Conservation (phyloP, 768 basidiomycete species). For the Boletus insuetus region DNA sequence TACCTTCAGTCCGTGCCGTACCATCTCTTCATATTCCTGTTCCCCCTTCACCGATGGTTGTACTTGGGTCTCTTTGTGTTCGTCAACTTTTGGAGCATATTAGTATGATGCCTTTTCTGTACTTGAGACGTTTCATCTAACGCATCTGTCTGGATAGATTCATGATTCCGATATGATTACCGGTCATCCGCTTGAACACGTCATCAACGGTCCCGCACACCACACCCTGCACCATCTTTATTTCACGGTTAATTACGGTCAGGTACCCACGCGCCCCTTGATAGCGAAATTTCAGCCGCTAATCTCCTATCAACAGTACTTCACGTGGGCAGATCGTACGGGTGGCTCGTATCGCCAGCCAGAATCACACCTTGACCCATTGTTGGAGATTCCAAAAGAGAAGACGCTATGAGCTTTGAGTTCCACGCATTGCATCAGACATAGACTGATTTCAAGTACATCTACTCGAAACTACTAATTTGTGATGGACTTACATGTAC, state of each 20-base stretch:
- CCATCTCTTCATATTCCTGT: conserved; percentile 85
- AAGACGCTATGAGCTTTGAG: conserved; percentile 17
- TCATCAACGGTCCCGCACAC: conserved; percentile 98
- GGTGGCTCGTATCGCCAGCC: conserved; percentile 91
- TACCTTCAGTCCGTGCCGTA: conserved; percentile 94
- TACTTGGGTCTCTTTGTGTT: conserved; percentile 87
- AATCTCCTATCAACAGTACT: conserved; percentile 63
- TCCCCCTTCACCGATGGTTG: conserved; percentile 83
- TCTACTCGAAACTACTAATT: conserved; percentile 20
- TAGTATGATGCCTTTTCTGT: conserved; percentile 47
- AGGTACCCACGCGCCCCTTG: conserved; percentile 48
- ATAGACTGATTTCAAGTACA: conserved; percentile 14
- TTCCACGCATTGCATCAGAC: neutral
- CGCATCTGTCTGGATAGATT: conserved; percentile 52
- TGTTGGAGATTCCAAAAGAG: conserved; percentile 53
- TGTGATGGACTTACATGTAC: conserved; percentile 3
- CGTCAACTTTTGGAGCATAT: conserved; percentile 93
- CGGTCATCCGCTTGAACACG: conserved; percentile 78
- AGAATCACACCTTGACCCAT: conserved; percentile 75
- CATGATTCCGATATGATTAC: conserved; percentile 99
- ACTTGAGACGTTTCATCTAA: neutral
- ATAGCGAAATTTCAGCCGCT: conserved; percentile 4
- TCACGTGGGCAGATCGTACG: conserved; percentile 88
- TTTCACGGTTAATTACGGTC: conserved; percentile 96
- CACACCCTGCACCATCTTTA: conserved; percentile 97